A percentile compares a stretch with the other conserved stretches of the same genome.
These are phyloP conservation scores for Backusella circina DNA, from an alignment of 192 early-diverging fungal species.

Conservation along the genomic window DNA sequence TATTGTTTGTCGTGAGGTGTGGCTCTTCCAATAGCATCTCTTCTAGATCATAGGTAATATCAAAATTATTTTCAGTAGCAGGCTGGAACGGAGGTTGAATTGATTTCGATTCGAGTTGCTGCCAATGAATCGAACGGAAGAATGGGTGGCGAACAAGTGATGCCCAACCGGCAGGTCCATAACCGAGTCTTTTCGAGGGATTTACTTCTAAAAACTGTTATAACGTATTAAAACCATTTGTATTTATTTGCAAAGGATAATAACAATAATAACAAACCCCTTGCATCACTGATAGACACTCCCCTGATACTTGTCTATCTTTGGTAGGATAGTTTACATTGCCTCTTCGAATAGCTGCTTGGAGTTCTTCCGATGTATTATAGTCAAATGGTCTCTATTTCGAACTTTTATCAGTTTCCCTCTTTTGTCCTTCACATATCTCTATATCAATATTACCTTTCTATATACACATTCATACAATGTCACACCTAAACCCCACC, in stretches of 20 bases:
- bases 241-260: not conserved
- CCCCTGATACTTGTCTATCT: conserved; percentile 46
- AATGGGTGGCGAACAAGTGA: conserved; percentile 48
- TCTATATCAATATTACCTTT: conserved; percentile 38
- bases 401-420: not conserved
- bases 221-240: not conserved
- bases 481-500: conserved; percentile 95
- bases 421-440: not conserved
- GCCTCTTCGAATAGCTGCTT: conserved; percentile 60
- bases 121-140: conserved; percentile 49
- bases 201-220: conserved; percentile 53
- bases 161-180: conserved; percentile 39
- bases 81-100: conserved; percentile 47
- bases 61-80: conserved; percentile 80
- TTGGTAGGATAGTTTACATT: conserved; percentile 63
- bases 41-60: conserved; percentile 93
- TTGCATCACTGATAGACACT: conserved; percentile 67
- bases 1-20: not conserved
- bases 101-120: conserved; percentile 41
- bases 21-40: conserved; percentile 41
- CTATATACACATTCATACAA: conserved; percentile 87
- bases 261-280: conserved; percentile 43
- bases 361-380: conserved; percentile 56
- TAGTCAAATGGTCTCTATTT: conserved; percentile 63
- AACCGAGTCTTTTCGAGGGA: conserved; percentile 46